Percentiles rank a stretch among this genome's conserved stretches.
phyloP scores from a whole-genome alignment of 2,329 filamentous ascomycete species.

The Diaporthe vaccinii region DNA sequence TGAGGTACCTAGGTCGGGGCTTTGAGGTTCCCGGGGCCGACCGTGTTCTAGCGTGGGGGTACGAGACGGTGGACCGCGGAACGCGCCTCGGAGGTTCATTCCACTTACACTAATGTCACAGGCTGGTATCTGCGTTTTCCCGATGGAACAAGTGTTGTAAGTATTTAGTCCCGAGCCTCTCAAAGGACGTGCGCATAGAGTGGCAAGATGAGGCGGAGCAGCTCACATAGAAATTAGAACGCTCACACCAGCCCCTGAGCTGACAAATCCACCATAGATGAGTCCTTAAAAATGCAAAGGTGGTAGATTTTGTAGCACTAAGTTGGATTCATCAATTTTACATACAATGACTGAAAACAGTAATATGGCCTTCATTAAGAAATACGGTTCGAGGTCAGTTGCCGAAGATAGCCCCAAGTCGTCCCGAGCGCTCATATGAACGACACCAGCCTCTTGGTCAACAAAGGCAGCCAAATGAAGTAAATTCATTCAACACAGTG shows the following conservation, averaged over 20 bases:
- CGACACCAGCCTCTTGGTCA: not conserved
- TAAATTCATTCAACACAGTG: not conserved
- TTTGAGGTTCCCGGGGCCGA: not conserved
- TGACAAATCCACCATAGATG: not conserved
- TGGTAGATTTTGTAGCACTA: no score
- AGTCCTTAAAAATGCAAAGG: not conserved
- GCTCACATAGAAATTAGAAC: not conserved
- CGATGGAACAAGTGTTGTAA: not conserved
- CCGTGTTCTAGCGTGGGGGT: conserved; percentile 18
- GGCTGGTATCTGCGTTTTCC: not conserved
- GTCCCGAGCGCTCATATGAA: not conserved
- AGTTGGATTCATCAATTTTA: not conserved
- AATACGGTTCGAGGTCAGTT: not conserved
- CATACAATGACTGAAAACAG: not conserved
- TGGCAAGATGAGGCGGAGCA: not conserved
- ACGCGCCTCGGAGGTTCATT: not conserved
- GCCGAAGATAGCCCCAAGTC: not conserved
- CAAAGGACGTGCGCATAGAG: not conserved
- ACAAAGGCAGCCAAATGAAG: not conserved
- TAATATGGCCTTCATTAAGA: not conserved
- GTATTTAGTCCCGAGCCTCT: no score
- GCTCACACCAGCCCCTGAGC: not conserved
- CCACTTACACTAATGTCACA: not conserved
- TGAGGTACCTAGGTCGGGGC: not conserved
- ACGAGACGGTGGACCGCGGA: not conserved